Conservation (phyloP, 768 basidiomycete species). For the Sporobolomyces roseus region DNA sequence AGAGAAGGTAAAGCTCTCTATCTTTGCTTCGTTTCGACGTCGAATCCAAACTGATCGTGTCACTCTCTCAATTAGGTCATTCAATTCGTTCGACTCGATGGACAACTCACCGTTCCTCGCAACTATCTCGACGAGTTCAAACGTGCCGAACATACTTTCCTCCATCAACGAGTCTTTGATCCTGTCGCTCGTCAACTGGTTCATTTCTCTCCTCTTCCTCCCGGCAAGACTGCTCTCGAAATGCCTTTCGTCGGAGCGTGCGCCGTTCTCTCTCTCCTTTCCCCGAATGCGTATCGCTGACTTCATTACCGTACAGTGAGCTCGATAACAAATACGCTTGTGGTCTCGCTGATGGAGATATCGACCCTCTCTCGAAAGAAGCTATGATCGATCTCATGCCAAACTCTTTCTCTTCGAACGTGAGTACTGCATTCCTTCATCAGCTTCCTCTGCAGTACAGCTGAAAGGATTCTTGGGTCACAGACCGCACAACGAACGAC, state of each 20-base stretch:
- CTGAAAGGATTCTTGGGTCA: not conserved
- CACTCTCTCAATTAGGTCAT: slow-evolving; percentile 55
- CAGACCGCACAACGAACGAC: slow-evolving; percentile 13
- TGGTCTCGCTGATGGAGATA: slow-evolving; percentile 58
- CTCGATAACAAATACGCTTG: slow-evolving; percentile 24
- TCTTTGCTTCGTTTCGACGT: not conserved
- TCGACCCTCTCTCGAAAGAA: slow-evolving; percentile 64
- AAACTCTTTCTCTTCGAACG: slow-evolving; percentile 1
- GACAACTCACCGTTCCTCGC: slow-evolving; percentile 72
- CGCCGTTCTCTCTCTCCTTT: slow-evolving; percentile 52
- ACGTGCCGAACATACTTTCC: slow-evolving; percentile 84
- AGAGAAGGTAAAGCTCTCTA: slow-evolving; percentile 56
- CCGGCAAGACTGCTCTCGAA: slow-evolving; percentile 62
- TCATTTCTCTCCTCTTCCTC: slow-evolving; percentile 62
- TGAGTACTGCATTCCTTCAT: not conserved
- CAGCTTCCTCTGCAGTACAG: not conserved
- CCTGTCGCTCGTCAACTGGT: slow-evolving; percentile 64
- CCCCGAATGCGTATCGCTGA: not conserved
- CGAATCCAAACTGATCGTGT: not conserved
- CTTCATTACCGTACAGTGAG: not conserved
- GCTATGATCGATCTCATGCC: slow-evolving; percentile 79
- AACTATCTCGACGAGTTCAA: slow-evolving; percentile 71
- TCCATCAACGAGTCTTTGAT: slow-evolving; percentile 88
- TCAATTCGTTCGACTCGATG: slow-evolving; percentile 69
- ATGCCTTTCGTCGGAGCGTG: slow-evolving; percentile 53